phyloP scores from a whole-genome alignment of 2,329 filamentous ascomycete species.

The Apiospora aurea region DNA sequence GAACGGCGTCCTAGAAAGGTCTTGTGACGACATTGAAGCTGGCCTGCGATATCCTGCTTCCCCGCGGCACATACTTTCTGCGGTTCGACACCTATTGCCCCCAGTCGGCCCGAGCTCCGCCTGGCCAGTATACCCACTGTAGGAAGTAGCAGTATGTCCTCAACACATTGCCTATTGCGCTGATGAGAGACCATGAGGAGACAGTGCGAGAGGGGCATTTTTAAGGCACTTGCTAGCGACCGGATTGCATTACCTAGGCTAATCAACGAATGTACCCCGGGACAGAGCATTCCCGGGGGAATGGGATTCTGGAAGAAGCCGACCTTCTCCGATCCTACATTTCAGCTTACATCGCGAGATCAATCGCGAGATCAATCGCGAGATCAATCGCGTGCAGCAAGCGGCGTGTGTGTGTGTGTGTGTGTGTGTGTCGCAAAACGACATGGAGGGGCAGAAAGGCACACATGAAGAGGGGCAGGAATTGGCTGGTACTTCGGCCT shows the following conservation, averaged over 20 bases:
- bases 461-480: constrained; percentile 10
- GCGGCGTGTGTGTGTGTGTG: background rate
- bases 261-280: background rate
- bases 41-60: constrained; percentile 5
- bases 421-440: background rate
- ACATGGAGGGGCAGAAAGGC: background rate
- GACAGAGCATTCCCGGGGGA: background rate
- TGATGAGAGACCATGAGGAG: background rate
- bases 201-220: background rate
- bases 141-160: background rate
- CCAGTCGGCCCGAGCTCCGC: constrained; percentile 10
- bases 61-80: constrained; percentile 1
- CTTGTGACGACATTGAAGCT: constrained; percentile 15
- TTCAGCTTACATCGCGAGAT: background rate
- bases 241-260: background rate
- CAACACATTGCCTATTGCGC: background rate
- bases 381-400: background rate
- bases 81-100: background rate
- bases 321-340: constrained; percentile 1
- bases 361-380: constrained; percentile 16
- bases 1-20: background rate
- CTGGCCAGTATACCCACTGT: background rate
- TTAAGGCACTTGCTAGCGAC: background rate
- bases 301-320: constrained; percentile 6
- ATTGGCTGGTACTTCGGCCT: background rate